These are phyloP conservation scores for Wallacemonas sp. DNA, from an alignment of 208 protist species.

Conservation along the genomic window DNA sequence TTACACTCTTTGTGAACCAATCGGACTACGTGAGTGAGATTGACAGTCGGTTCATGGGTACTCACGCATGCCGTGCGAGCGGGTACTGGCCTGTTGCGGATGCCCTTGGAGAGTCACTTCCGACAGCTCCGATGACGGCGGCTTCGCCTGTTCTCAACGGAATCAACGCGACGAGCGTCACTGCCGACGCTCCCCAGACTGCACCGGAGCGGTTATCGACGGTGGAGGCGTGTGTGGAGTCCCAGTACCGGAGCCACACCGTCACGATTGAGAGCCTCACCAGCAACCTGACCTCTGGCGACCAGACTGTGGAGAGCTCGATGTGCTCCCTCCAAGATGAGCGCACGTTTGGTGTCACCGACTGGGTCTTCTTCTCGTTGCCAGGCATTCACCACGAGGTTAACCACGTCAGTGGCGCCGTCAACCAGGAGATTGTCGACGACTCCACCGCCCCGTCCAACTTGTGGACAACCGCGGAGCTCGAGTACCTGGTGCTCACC, in stretches of 20 bases:
- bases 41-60: slow-evolving; percentile 47
- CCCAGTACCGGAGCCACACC: slow-evolving; percentile 10
- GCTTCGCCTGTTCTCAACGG: slow-evolving; percentile 14
- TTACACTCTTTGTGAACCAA: slow-evolving; percentile 69
- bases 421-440: slow-evolving; percentile 26
- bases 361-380: slow-evolving; percentile 80
- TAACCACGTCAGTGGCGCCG: slow-evolving; percentile 21
- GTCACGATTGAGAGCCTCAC: slow-evolving; percentile 25
- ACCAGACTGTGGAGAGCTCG: slow-evolving; percentile 18
- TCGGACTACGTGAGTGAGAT: slow-evolving; percentile 74
- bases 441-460: slow-evolving; percentile 21
- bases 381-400: slow-evolving; percentile 38
- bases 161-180: neutral
- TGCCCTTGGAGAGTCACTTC: slow-evolving; percentile 67
- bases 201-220: slow-evolving; percentile 3
- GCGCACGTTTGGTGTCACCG: slow-evolving; percentile 68
- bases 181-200: neutral
- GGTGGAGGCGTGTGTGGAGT: neutral
- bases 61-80: slow-evolving; percentile 57
- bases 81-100: slow-evolving; percentile 84
- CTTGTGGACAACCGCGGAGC: slow-evolving; percentile 40
- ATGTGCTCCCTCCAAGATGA: slow-evolving; percentile 64
- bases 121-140: slow-evolving; percentile 49
- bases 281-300: slow-evolving; percentile 8
- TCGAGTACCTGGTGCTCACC: slow-evolving; percentile 77